phyloP scores from a whole-genome alignment of 768 basidiomycete genomes.

The Kwoniella dendrophila region DNA sequence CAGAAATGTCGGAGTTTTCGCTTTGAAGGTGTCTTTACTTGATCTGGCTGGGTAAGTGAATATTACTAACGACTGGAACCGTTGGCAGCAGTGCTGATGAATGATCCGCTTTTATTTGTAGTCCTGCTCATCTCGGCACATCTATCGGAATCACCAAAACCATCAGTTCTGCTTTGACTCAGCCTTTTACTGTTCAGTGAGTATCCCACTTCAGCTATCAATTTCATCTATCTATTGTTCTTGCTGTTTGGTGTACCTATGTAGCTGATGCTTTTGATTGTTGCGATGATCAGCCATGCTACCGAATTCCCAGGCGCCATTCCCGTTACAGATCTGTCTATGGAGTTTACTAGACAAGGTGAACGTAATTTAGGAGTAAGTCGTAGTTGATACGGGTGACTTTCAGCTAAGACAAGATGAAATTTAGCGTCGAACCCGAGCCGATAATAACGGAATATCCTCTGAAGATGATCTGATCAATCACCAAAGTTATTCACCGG shows the following conservation, averaged over 20 bases:
- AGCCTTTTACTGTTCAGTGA: slow-evolving; percentile 18
- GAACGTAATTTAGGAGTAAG: slow-evolving; percentile 24
- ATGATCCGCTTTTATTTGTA: background rate
- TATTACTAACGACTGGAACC: background rate
- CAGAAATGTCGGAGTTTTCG: slow-evolving; percentile 13
- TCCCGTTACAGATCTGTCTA: slow-evolving; percentile 18
- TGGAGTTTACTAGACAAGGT: slow-evolving; percentile 17
- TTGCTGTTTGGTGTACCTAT: background rate
- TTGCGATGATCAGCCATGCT: slow-evolving; percentile 6
- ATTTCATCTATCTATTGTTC: background rate
- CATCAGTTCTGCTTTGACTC: slow-evolving; percentile 10
- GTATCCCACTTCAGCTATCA: too few relatives aligned
- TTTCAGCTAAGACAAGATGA: background rate
- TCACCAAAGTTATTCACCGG: background rate
- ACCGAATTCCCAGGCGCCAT: slow-evolving; percentile 15
- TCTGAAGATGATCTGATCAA: slow-evolving; percentile 7
- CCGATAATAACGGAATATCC: slow-evolving; percentile 10
- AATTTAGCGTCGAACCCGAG: slow-evolving; percentile 2
- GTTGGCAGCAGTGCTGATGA: slow-evolving; percentile 1
- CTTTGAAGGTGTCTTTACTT: slow-evolving; percentile 9
- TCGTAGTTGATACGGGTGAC: background rate
- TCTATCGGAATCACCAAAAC: slow-evolving; percentile 19
- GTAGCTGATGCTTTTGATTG: background rate
- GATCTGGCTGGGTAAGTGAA: slow-evolving; percentile 18
- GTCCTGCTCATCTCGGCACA: slow-evolving; percentile 14